Evolutionary conservation across 2,329 filamentous ascomycete species (phyloP), one percentile per base, ranked within the genome.

Genomic region (Teratosphaeria pseudoeucalypti): DNA sequence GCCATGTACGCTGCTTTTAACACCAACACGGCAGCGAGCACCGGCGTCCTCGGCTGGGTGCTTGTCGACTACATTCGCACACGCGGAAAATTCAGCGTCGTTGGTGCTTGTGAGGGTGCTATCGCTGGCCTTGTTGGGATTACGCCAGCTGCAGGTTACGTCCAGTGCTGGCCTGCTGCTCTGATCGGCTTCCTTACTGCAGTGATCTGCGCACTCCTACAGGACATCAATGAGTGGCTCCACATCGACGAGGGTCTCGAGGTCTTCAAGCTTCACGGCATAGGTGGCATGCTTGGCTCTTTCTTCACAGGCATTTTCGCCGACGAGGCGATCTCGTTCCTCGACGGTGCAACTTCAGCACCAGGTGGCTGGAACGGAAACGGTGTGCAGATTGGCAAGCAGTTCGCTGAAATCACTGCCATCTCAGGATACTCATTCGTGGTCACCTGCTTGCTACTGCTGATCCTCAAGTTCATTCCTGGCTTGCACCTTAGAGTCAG

Each of bases 71-170:
- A 76, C 67, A 75, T 82, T 65, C 74, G 76, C 58, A 75, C 77
- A 64, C 76, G 75, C 61, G 78, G 81, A 7, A 79, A 77, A 57
- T 82, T 83, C 69, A 80, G 78, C 14, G 76, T 82, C 7, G 79
- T 83, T 0, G 81, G 81, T 53, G 79, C 80, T 11, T 84, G 81
- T 65, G 79, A 81, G 59, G 81, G 82, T 49, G 81, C 79, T 29
- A 83, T 84, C 62, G 80, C 81, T 53, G 82, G 82, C 39, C 77
- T 84, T 1, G 81, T 84, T n/a, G 81, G 81, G n/a, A 82, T 83
- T 67, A 83, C 81, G 0, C 81, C 81, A 12, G 81, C 79, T 14
- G 80, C 80, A 12, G 80, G 61, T n/a, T 82, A 75, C 62, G 79
- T 82, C 23, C 76, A 75, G 29, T 67, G 77, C 55, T 82, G 80